Percentiles rank a stretch among this genome's conserved stretches.
Conservation (phyloP, 2,329 filamentous ascomycete genomes). For the Sarocladiaceae sp. region DNA sequence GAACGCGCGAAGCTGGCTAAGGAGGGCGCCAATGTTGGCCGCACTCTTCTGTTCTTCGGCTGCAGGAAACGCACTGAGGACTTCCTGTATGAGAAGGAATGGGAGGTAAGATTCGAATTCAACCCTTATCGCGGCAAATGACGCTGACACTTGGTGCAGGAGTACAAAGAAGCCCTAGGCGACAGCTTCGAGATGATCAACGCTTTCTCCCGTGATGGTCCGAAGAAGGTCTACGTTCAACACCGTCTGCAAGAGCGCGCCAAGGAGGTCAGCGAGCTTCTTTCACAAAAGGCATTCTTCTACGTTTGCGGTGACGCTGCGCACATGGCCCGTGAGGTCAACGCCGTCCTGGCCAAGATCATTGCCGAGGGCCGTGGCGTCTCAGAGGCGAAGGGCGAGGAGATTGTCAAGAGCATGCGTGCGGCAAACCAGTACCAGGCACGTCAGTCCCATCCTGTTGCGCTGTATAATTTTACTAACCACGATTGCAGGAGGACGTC, state of each 20-base stretch:
- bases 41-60: slow-evolving; percentile 89
- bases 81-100: slow-evolving; percentile 87
- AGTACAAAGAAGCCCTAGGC: slow-evolving; percentile 75
- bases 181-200: slow-evolving; percentile 87
- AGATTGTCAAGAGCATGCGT: slow-evolving; percentile 95
- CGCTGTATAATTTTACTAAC: slow-evolving; percentile 1
- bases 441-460: slow-evolving; percentile 25
- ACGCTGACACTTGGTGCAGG: slow-evolving; percentile 43
- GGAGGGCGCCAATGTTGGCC: slow-evolving; percentile 75
- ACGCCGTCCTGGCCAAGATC: slow-evolving; percentile 78
- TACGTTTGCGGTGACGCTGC: slow-evolving; percentile 98
- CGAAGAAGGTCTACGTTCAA: slow-evolving; percentile 94
- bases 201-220: slow-evolving; percentile 85
- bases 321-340: slow-evolving; percentile 94
- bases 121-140: not conserved
- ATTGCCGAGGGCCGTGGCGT: slow-evolving; percentile 78
- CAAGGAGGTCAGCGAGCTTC: slow-evolving; percentile 78
- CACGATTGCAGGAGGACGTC: slow-evolving; percentile 54
- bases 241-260: slow-evolving; percentile 80
- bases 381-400: slow-evolving; percentile 81
- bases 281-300: slow-evolving; percentile 84
- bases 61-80: slow-evolving; percentile 86
- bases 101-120: slow-evolving; percentile 63
- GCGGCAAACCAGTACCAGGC: slow-evolving; percentile 94
- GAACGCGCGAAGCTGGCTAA: slow-evolving; percentile 81